Evolutionary conservation across 2,329 filamentous ascomycete species (phyloP).

Genomic region (Diaporthe sp.): DNA sequence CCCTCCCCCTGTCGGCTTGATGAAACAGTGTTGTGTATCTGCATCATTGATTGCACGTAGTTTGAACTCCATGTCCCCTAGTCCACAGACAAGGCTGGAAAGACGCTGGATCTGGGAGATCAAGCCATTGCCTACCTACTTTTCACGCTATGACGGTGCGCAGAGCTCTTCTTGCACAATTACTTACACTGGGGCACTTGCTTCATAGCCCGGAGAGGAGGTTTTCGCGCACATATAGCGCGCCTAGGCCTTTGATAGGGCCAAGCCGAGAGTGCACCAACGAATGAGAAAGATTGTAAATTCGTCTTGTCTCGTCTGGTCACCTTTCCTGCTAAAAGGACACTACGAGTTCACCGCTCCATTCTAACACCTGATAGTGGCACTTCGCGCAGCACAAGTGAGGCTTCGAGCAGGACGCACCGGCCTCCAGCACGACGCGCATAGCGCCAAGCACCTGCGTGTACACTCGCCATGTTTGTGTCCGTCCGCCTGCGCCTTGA

Average conservation of each 20-base stretch:
- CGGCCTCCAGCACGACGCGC: neutral
- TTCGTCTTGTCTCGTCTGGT: neutral
- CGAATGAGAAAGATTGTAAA: neutral
- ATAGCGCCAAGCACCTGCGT: neutral
- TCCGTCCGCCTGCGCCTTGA: neutral
- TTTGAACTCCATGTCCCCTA: too few relatives aligned
- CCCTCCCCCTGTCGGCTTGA: neutral
- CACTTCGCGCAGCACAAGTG: neutral
- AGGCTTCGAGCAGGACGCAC: too few relatives aligned
- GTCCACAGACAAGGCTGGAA: too few relatives aligned
- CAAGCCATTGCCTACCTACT: too few relatives aligned
- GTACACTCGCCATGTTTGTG: too few relatives aligned
- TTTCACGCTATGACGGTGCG: neutral
- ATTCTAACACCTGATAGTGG: neutral
- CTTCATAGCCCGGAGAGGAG: neutral
- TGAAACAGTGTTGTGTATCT: neutral
- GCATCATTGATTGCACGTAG: too few relatives aligned
- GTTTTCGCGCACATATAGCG: neutral
- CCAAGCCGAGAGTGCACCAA: neutral
- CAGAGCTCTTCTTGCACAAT: neutral
- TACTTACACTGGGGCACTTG: neutral
- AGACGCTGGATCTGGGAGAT: too few relatives aligned
- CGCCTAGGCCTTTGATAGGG: neutral
- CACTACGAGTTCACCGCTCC: neutral
- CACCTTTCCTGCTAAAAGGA: neutral